These are phyloP conservation scores for Azolla pinnata DNA, from an alignment of 75 land plant genomes.

Conservation along the genomic window DNA sequence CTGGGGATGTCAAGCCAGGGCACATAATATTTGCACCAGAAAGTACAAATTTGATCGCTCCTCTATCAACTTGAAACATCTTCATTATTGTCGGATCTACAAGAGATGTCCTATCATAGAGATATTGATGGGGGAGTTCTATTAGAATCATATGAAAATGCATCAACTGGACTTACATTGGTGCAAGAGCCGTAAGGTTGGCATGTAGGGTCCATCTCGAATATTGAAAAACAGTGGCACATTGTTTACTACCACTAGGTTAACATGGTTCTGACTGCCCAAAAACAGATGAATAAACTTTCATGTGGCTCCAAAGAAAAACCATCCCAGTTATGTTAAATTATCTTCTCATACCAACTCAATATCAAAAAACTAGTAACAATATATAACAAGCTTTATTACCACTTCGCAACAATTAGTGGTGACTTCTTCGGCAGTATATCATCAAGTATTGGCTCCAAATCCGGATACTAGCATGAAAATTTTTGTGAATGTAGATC, in stretches of 20 bases:
- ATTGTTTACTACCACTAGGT: slow-evolving; percentile 87
- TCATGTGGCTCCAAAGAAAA: too few relatives aligned
- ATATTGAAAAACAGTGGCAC: slow-evolving; percentile 95
- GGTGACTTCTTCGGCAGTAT: slow-evolving; percentile 92
- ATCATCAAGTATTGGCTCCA: slow-evolving; percentile 87
- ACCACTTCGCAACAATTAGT: slow-evolving; percentile 94
- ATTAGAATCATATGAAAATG: neutral
- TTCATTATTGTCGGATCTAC: slow-evolving; percentile 95
- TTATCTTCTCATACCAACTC: neutral
- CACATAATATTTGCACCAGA: slow-evolving; percentile 99
- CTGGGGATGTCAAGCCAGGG: slow-evolving; percentile 96
- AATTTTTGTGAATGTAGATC: too few relatives aligned
- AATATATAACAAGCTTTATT: slow-evolving; percentile 6
- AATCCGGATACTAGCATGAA: slow-evolving; percentile 73
- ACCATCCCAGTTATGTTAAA: too few relatives aligned
- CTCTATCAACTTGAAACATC: slow-evolving; percentile 83
- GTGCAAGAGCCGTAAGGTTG: slow-evolving; percentile 85
- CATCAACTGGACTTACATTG: slow-evolving; percentile 53
- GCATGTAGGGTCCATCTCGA: slow-evolving; percentile 99
- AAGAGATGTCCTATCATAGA: slow-evolving; percentile 6
- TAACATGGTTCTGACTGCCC: slow-evolving; percentile 88
- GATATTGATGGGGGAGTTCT: neutral
- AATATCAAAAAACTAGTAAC: slow-evolving; percentile 1
- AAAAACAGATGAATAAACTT: neutral
- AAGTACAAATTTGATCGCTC: slow-evolving; percentile 95